Evolutionary conservation across 2,329 filamentous ascomycete genomes (phyloP).

Genomic region (Gnomoniopsis smithogilvyi): DNA sequence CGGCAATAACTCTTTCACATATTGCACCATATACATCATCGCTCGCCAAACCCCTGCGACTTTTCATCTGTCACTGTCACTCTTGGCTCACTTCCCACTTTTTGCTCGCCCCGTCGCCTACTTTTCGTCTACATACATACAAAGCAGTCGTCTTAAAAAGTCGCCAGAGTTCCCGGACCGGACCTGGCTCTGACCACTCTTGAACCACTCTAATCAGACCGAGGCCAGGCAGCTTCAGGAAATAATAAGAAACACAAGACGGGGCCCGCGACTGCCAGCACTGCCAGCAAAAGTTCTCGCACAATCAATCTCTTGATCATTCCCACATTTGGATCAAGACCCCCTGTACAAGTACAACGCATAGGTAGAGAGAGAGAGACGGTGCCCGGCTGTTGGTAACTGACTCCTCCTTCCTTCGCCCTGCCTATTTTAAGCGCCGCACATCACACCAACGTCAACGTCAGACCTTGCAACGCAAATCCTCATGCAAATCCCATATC

Average conservation of each 20-base stretch:
- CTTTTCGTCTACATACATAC: neutral
- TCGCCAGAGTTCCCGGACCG: neutral
- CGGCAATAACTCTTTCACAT: slow-evolving; percentile 15
- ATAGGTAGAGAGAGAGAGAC: too few relatives aligned
- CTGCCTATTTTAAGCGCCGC: neutral
- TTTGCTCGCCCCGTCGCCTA: neutral
- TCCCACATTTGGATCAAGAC: too few relatives aligned
- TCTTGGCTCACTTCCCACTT: neutral
- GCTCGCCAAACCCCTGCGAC: neutral
- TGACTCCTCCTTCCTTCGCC: neutral
- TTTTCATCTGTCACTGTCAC: neutral
- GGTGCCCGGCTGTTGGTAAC: too few relatives aligned
- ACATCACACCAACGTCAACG: neutral
- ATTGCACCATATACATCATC: slow-evolving; percentile 16
- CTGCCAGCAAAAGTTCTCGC: too few relatives aligned
- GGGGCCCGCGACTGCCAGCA: too few relatives aligned
- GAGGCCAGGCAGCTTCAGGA: neutral
- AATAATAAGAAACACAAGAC: too few relatives aligned
- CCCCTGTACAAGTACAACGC: too few relatives aligned
- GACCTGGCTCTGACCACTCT: neutral
- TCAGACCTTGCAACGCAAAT: neutral
- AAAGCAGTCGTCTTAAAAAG: neutral
- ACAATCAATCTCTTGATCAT: too few relatives aligned
- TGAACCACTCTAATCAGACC: neutral
- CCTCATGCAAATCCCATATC: neutral